Evolutionary conservation across 768 basidiomycete genomes (phyloP), one percentile per base, ranked within the genome.

Genomic region (Collybiopsis luxurians): DNA sequence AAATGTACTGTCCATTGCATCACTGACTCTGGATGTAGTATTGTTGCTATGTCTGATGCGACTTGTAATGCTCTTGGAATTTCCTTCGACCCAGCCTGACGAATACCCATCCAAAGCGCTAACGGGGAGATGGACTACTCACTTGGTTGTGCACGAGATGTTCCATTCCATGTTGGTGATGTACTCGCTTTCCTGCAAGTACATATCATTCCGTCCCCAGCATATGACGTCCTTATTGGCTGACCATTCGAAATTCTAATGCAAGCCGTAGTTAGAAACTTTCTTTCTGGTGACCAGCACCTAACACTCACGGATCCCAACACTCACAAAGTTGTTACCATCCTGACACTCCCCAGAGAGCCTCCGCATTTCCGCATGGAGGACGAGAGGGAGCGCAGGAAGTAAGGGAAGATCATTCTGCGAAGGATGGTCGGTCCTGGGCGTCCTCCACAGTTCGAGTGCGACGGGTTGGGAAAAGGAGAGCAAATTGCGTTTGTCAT

Each of bases 191-290:
- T 59, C 28, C 48, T 61, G 2, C 61, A 61, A 48, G 61, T 59
- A 3, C 61, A 61, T 17, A 23, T 61, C 0, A 47, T 59, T 4
- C 19, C n/a, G 0, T 54, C 59, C 6, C 55, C 61, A 0, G 61
- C 61, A 0, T 62, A 62, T 21, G 49, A 59, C n/a, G 36, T 62
- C 9, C 47, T 61, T 1, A 34, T 61, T 2, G 61, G 61, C 0
- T 44, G 61, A 1, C 61, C 61, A 1, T 61, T 61, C 34, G 60
- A 61, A 31, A 21, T 28, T 0, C 24, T 61, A 0, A 59, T 51
- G 1, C 24, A 59, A 26, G 51, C 53, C 21, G 4, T 31, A 1
- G 21, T 39, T 7, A 1, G 23, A 5, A 56, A 56, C 10, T 28
- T 48, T 15, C 23, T 31, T 0, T 27, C 45, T 7, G 55, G 55